Percentiles rank a stretch among this genome's conserved stretches.
Evolutionary conservation across 1,284 basidiomycete genomes (phyloP).

Genomic region (Ceratobasidium sp.): DNA sequence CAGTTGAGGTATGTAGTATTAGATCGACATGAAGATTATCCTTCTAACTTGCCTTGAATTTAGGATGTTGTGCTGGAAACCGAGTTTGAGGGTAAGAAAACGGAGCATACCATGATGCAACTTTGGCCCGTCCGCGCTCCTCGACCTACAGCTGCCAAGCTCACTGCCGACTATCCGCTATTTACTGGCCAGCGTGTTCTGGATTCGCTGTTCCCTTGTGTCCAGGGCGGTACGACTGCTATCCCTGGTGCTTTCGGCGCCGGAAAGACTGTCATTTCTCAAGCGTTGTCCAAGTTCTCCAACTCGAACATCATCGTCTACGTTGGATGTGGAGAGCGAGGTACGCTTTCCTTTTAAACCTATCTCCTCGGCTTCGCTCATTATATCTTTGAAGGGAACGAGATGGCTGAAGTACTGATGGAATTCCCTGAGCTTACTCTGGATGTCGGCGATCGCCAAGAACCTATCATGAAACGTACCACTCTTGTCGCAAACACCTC

Average conservation of each 20-base stretch:
- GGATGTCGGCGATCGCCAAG: conserved; percentile 90
- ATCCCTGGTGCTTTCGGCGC: conserved; percentile 99
- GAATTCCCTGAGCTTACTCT: conserved; percentile 97
- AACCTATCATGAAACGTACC: conserved; percentile 99
- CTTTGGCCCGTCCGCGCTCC: conserved; percentile 99
- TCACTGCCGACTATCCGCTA: conserved; percentile 92
- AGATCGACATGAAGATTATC: neutral
- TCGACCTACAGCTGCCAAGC: conserved; percentile 94
- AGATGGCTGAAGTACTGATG: conserved; percentile 89
- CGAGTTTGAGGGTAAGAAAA: conserved; percentile 96
- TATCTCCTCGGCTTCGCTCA: neutral
- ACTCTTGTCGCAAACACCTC: conserved; percentile 99
- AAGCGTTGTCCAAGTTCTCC: conserved; percentile 98
- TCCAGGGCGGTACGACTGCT: conserved; percentile 98
- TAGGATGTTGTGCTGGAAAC: conserved; percentile 97
- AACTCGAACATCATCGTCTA: conserved; percentile 99
- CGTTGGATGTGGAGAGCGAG: conserved; percentile 96
- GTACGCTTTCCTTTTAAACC: conserved; percentile 58
- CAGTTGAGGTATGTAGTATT: conserved; percentile 79
- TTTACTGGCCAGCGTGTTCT: conserved; percentile 97
- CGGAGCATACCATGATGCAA: conserved; percentile 97
- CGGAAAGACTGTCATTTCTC: conserved; percentile 96
- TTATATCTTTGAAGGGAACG: conserved; percentile 56
- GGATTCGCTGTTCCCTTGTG: conserved; percentile 98
- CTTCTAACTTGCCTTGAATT: conserved; percentile 22